phyloP scores from a whole-genome alignment of 768 basidiomycete genomes.

The Amanita inopinata region DNA sequence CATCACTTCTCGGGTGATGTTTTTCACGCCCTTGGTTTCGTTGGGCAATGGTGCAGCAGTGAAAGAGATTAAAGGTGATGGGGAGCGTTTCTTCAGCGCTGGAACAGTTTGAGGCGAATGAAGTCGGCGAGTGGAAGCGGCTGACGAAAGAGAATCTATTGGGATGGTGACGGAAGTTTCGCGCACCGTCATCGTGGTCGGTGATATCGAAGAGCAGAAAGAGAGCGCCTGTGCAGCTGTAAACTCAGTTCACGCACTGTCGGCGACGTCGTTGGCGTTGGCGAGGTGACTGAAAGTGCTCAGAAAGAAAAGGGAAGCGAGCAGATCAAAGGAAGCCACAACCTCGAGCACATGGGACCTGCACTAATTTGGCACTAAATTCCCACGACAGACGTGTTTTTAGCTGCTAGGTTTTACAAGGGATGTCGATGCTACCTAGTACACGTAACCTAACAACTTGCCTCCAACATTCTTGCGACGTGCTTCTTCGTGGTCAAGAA shows the following conservation, averaged over 20 bases:
- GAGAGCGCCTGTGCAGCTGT: neutral
- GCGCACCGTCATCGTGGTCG: conserved; percentile 16
- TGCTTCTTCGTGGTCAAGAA: conserved; percentile 98
- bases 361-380: neutral
- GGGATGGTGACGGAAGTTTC: conserved; percentile 11
- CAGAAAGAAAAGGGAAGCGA: too few species aligned
- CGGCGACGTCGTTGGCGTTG: neutral
- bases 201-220: neutral
- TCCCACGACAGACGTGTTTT: neutral
- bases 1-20: conserved; percentile 41
- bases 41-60: conserved; percentile 24
- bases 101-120: neutral
- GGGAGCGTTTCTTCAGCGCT: conserved; percentile 26
- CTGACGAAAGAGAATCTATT: conserved; percentile 13
- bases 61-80: conserved; percentile 39
- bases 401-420: too few species aligned
- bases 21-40: conserved; percentile 31
- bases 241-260: neutral
- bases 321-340: too few species aligned
- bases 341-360: neutral
- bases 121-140: conserved; percentile 11
- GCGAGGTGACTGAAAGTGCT: too few species aligned
- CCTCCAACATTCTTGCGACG: conserved; percentile 97
- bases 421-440: conserved; percentile 70
- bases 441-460: conserved; percentile 88